A percentile compares a stretch with the other conserved stretches of the same genome.
phyloP scores from a whole-genome alignment of 352 stramenopile species.

The Phytopythium litorale region DNA sequence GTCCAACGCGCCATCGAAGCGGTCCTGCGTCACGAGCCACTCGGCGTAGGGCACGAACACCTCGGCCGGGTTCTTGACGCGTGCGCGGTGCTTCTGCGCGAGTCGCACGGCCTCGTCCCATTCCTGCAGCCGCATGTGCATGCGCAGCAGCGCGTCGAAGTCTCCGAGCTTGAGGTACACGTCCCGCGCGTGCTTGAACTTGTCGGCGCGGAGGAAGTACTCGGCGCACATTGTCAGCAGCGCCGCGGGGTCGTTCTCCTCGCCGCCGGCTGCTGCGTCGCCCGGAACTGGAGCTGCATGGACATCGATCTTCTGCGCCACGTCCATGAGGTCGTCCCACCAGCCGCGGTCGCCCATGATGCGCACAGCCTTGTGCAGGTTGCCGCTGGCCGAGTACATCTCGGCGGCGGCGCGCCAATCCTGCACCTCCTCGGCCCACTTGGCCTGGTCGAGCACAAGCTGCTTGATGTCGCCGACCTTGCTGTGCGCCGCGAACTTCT shows the following conservation, averaged over 20 bases:
- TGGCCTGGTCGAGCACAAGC: conserved; percentile 87
- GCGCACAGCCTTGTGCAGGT: conserved; percentile 73
- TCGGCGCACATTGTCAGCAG: conserved; percentile 54
- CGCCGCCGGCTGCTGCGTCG: background rate
- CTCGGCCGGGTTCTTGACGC: conserved; percentile 78
- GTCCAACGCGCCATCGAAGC: conserved; percentile 91
- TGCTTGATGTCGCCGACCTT: conserved; percentile 85
- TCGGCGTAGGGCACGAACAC: conserved; percentile 93
- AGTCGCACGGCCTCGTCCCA: conserved; percentile 92
- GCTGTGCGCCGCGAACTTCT: conserved; percentile 81
- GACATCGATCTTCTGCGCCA: conserved; percentile 59
- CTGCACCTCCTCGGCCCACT: conserved; percentile 91
- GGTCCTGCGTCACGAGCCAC: conserved; percentile 89
- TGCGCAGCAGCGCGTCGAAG: conserved; percentile 80
- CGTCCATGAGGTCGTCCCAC: conserved; percentile 81
- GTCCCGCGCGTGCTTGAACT: conserved; percentile 74
- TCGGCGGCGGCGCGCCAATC: conserved; percentile 90
- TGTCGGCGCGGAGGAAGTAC: conserved; percentile 70
- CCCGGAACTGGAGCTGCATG: conserved; percentile 13
- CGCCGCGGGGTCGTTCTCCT: conserved; percentile 9
- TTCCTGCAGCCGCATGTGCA: conserved; percentile 89
- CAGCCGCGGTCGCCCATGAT: conserved; percentile 87
- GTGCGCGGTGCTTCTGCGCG: conserved; percentile 74
- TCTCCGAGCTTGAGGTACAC: conserved; percentile 83
- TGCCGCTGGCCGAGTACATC: conserved; percentile 90